A percentile compares a stretch with the other conserved stretches of the same genome.
These are phyloP conservation scores for Coccomyxa sp. DNA, from an alignment of 139 green algal species.

Conservation along the genomic window DNA sequence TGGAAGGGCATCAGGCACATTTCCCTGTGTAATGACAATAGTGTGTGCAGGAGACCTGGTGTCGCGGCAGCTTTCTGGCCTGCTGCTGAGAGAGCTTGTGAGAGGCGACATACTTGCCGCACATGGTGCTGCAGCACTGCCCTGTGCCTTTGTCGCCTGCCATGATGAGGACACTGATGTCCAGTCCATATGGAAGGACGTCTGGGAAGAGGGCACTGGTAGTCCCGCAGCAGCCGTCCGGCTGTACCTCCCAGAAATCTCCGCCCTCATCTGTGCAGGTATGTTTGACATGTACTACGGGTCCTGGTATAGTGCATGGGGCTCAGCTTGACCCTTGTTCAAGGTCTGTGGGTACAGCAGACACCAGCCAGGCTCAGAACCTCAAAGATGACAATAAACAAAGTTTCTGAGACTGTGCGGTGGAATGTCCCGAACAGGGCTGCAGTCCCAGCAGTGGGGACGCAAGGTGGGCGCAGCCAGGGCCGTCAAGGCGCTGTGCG, in stretches of 20 bases:
- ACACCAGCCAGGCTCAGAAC: not conserved
- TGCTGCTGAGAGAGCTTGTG: constrained; percentile 67
- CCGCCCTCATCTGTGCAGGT: constrained; percentile 14
- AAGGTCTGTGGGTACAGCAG: not conserved
- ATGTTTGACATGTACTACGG: not conserved
- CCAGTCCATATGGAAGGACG: constrained; percentile 57
- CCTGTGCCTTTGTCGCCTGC: constrained; percentile 49
- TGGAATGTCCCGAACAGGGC: not conserved
- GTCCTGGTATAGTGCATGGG: too few relatives aligned
- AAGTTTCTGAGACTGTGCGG: not conserved
- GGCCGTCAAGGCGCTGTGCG: constrained; percentile 9
- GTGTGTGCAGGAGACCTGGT: constrained; percentile 20
- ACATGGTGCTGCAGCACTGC: constrained; percentile 33
- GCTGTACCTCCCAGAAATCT: constrained; percentile 50
- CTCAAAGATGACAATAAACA: not conserved
- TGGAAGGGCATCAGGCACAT: not conserved
- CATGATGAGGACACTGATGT: constrained; percentile 56
- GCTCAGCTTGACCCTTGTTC: not conserved
- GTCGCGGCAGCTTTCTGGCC: constrained; percentile 40
- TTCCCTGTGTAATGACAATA: not conserved
- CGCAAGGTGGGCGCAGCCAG: constrained; percentile 55
- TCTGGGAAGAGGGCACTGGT: constrained; percentile 70
- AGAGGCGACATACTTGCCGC: constrained; percentile 47
- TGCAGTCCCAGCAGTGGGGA: constrained; percentile 36
- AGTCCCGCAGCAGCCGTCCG: constrained; percentile 55